Evolutionary conservation across 2,329 filamentous ascomycete species (phyloP).

Genomic region (Emergomyces orientalis): DNA sequence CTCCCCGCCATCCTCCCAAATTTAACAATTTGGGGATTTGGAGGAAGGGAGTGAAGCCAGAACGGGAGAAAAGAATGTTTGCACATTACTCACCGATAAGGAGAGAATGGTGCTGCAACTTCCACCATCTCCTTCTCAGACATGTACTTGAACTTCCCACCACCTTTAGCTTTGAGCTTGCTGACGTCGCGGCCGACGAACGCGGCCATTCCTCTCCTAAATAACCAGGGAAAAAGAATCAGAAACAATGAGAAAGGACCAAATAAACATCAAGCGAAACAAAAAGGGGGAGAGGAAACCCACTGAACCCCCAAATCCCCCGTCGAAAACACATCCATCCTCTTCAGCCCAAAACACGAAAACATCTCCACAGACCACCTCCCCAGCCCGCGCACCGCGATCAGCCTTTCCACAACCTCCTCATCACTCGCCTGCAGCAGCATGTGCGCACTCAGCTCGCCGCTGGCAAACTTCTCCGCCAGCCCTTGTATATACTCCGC

Average conservation of each 20-base stretch:
- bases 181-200: constrained; percentile 73
- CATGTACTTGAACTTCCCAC: constrained; percentile 98
- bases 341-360: constrained; percentile 86
- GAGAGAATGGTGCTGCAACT: constrained; percentile 66
- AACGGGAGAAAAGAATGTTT: constrained; percentile 12
- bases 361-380: constrained; percentile 98
- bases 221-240: neutral
- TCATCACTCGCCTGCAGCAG: constrained; percentile 74
- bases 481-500: constrained; percentile 89
- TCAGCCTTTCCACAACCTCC: constrained; percentile 70
- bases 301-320: constrained; percentile 87
- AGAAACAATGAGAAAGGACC: neutral
- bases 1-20: too few species aligned
- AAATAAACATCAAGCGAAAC: neutral
- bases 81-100: constrained; percentile 54
- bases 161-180: constrained; percentile 68
- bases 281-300: constrained; percentile 22
- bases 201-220: constrained; percentile 72
- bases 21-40: neutral
- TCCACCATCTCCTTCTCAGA: constrained; percentile 84
- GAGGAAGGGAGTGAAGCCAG: neutral
- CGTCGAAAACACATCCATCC: constrained; percentile 85
- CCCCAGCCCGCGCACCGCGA: constrained; percentile 77
- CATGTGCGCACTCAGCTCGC: constrained; percentile 66
- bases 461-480: constrained; percentile 66